These are phyloP conservation scores for Lactarius sanguifluus DNA, from an alignment of 768 basidiomycete genomes.

Conservation along the genomic window DNA sequence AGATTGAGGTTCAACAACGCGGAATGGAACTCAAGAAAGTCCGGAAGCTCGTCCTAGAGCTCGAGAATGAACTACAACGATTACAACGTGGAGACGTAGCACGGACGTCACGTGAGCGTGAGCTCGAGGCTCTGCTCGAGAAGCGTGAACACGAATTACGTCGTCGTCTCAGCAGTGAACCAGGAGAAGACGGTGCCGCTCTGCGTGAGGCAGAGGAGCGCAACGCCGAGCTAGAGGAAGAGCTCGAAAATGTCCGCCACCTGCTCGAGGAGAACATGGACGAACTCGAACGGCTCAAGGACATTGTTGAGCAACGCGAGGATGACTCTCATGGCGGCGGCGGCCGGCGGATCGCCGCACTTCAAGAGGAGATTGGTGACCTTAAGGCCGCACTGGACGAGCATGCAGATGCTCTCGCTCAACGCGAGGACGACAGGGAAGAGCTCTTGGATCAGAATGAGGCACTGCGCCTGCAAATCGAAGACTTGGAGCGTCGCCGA, in stretches of 20 bases:
- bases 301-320: conserved; percentile 55
- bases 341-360: conserved; percentile 51
- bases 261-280: conserved; percentile 80
- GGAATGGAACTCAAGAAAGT: conserved; percentile 90
- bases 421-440: conserved; percentile 69
- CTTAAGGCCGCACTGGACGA: conserved; percentile 58
- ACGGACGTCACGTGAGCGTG: conserved; percentile 57
- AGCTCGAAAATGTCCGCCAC: conserved; percentile 66
- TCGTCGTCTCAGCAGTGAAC: conserved; percentile 42
- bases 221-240: conserved; percentile 69
- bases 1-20: conserved; percentile 87
- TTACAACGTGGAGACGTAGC: conserved; percentile 51
- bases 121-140: conserved; percentile 73
- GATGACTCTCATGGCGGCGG: conserved; percentile 44
- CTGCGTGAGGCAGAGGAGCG: conserved; percentile 57
- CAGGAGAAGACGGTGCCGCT: conserved; percentile 46
- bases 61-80: conserved; percentile 76
- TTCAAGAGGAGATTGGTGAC: conserved; percentile 64
- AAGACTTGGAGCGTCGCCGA: conserved; percentile 59
- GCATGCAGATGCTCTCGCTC: conserved; percentile 52
- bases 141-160: conserved; percentile 72
- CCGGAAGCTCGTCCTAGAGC: conserved; percentile 83
- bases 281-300: conserved; percentile 72
- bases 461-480: conserved; percentile 60
- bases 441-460: conserved; percentile 68